Percentiles rank a stretch among this genome's conserved stretches.
Evolutionary conservation across 2,329 filamentous ascomycete genomes (phyloP).

Genomic region (Neobulgaria alba): DNA sequence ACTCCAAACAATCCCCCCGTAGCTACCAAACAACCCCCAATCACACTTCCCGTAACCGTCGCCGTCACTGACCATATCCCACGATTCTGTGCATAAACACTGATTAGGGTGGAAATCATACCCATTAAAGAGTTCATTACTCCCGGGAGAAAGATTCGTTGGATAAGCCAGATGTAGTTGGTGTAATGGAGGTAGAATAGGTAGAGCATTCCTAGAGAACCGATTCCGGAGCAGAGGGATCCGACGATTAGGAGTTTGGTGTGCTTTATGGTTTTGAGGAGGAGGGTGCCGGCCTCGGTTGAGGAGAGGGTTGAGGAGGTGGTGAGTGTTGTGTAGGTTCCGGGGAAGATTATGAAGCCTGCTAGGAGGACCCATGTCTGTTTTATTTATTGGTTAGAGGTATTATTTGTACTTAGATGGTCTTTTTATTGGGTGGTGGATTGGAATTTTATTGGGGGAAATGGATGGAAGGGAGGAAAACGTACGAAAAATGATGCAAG

Average conservation of each 20-base stretch:
- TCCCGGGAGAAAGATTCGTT: constrained; percentile 24
- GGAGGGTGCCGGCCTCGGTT: constrained; percentile 6
- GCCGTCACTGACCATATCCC: constrained; percentile 23
- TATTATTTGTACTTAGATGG: too few relatives aligned
- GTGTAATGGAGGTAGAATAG: constrained; percentile 15
- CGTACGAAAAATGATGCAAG: constrained; percentile 19
- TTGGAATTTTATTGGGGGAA: not conserved
- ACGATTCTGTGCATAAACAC: constrained; percentile 20
- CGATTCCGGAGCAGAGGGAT: constrained; percentile 16
- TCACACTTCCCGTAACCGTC: constrained; percentile 20
- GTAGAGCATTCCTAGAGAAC: constrained; percentile 20
- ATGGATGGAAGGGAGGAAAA: not conserved
- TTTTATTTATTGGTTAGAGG: constrained; percentile 1
- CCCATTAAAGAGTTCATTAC: constrained; percentile 22
- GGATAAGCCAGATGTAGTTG: constrained; percentile 25
- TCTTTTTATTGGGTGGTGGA: too few relatives aligned
- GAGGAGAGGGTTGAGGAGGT: constrained; percentile 2
- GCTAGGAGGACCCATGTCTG: constrained; percentile 24
- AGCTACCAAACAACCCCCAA: constrained; percentile 14
- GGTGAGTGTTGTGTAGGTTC: constrained; percentile 20
- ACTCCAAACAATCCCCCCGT: constrained; percentile 19
- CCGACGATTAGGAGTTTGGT: constrained; percentile 20
- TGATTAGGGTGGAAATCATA: constrained; percentile 22
- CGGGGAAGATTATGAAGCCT: constrained; percentile 25
- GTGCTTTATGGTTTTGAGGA: constrained; percentile 18